Percentiles rank a stretch among this genome's conserved stretches.
Evolutionary conservation across 495 filamentous ascomycete species (phyloP).

Genomic region (Durotheca rogersii): DNA sequence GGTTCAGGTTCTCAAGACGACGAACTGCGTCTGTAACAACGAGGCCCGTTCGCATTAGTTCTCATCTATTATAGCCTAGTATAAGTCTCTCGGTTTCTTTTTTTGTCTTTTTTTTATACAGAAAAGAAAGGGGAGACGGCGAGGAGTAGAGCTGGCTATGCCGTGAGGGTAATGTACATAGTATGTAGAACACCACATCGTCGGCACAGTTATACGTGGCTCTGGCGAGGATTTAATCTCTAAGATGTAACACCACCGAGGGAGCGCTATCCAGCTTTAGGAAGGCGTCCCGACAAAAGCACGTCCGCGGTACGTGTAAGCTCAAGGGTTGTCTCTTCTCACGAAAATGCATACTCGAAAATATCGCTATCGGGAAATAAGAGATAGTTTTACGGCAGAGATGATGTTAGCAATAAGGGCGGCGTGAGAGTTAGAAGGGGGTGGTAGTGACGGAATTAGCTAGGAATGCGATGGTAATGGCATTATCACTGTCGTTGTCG

Average conservation of each 20-base stretch:
- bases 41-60: too few relatives aligned
- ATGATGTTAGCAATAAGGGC: too few relatives aligned
- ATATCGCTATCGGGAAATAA: slow-evolving; percentile 11
- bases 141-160: too few relatives aligned
- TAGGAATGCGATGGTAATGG: slow-evolving; percentile 3
- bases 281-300: slow-evolving; percentile 23
- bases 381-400: not conserved
- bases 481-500: slow-evolving; percentile 7
- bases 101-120: too few relatives aligned
- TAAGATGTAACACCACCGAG: slow-evolving; percentile 4
- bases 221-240: not conserved
- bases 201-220: slow-evolving; percentile 10
- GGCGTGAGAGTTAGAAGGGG: too few relatives aligned
- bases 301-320: slow-evolving; percentile 24
- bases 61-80: too few relatives aligned
- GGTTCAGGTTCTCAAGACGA: not conserved
- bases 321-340: slow-evolving; percentile 7
- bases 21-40: not conserved
- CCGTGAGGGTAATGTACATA: too few relatives aligned
- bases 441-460: not conserved
- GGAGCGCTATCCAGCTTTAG: slow-evolving; percentile 25
- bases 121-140: too few relatives aligned
- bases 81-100: too few relatives aligned
- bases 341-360: slow-evolving; percentile 12
- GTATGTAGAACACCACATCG: not conserved